Conservation (phyloP, 805 yeast genomes). For the Cyberlindnera lachancei region DNA sequence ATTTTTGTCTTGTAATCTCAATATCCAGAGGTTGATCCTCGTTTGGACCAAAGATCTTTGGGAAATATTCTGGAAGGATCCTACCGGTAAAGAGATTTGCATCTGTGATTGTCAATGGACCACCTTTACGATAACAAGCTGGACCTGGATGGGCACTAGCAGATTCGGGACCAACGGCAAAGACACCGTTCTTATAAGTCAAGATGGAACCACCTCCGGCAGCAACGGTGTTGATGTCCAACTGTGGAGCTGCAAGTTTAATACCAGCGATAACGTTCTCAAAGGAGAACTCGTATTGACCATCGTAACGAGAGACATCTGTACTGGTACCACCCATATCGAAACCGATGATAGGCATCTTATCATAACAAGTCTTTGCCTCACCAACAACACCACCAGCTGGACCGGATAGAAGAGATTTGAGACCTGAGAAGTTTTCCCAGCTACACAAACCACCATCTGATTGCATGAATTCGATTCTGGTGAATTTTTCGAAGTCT, state of each 20-base stretch:
- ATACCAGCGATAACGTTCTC: conserved; percentile 32
- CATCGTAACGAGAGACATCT: conserved; percentile 30
- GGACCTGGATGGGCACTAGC: conserved; percentile 44
- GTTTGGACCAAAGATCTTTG: conserved; percentile 39
- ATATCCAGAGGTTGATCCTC: conserved; percentile 33
- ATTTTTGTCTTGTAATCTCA: conserved; percentile 27
- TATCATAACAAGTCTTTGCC: conserved; percentile 44
- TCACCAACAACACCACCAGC: conserved; percentile 59
- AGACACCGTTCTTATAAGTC: conserved; percentile 28
- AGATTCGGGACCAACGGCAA: conserved; percentile 40
- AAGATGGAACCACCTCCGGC: conserved; percentile 32
- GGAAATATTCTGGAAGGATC: conserved; percentile 33
- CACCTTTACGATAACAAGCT: conserved; percentile 40
- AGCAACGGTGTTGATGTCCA: conserved; percentile 32
- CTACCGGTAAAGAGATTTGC: conserved; percentile 38
- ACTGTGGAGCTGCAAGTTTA: conserved; percentile 32
- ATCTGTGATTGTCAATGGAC: conserved; percentile 41
- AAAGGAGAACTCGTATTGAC: conserved; percentile 25
- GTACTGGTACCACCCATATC: conserved; percentile 38
- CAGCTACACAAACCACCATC: conserved; percentile 52
- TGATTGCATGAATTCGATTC: conserved; percentile 49
- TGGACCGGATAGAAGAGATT: conserved; percentile 50
- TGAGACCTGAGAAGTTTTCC: conserved; percentile 44
- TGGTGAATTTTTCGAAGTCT: conserved; percentile 29
- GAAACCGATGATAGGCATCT: conserved; percentile 29